Evolutionary conservation across 1,284 basidiomycete genomes (phyloP).

Genomic region (Ganoderma leucocontextum): DNA sequence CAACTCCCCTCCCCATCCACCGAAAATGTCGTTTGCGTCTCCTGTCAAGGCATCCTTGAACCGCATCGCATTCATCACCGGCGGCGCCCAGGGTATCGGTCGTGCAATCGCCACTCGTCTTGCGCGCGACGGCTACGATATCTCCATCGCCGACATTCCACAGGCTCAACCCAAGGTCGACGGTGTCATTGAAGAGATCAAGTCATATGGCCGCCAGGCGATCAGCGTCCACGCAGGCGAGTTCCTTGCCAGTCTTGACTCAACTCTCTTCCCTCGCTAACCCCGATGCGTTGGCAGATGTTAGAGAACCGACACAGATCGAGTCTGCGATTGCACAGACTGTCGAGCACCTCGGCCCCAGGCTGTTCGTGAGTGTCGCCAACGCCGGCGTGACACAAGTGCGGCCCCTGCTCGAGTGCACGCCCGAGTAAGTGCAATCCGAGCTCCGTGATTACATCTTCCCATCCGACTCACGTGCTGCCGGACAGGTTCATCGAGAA

Average conservation of each 20-base stretch:
- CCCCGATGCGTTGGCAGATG: slow-evolving; percentile 30
- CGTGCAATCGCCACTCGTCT: slow-evolving; percentile 52
- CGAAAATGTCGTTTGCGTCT: slow-evolving; percentile 36
- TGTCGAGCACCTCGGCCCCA: slow-evolving; percentile 43
- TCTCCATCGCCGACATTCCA: slow-evolving; percentile 49
- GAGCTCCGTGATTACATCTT: not conserved
- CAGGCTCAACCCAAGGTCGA: slow-evolving; percentile 41
- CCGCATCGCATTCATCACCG: slow-evolving; percentile 50
- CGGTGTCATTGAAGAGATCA: slow-evolving; percentile 43
- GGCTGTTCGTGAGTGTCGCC: slow-evolving; percentile 47
- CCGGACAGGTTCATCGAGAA: slow-evolving; percentile 44
- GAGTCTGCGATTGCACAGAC: slow-evolving; percentile 44
- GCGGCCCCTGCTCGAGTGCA: slow-evolving; percentile 44
- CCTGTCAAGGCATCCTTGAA: slow-evolving; percentile 42
- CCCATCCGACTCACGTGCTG: not conserved
- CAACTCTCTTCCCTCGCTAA: not conserved
- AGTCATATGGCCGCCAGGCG: slow-evolving; percentile 43
- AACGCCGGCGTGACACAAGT: slow-evolving; percentile 50
- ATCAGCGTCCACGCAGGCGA: slow-evolving; percentile 43
- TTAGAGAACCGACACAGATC: slow-evolving; percentile 44
- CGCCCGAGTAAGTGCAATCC: slow-evolving; percentile 37
- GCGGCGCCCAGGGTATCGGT: slow-evolving; percentile 53
- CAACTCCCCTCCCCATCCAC: not conserved
- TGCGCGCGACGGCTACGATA: slow-evolving; percentile 49
- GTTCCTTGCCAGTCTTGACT: not conserved